phyloP scores from a whole-genome alignment of 2,329 filamentous ascomycete genomes.

The Epichloe elymi region DNA sequence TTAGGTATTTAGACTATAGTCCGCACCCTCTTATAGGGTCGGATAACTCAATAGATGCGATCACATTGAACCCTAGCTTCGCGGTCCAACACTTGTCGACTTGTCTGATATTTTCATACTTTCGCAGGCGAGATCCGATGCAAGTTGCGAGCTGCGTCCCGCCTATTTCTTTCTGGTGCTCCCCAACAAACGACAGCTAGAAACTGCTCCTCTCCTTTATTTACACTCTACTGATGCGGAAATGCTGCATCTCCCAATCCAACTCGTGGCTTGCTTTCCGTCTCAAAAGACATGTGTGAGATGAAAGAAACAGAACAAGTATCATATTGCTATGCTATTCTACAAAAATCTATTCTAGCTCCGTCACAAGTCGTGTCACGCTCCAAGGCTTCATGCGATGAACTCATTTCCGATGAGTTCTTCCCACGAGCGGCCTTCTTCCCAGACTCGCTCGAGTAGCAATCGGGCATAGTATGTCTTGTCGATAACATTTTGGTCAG shows the following conservation, averaged over 20 bases:
- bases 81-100: too few species aligned
- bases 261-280: background rate
- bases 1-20: too few species aligned
- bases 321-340: background rate
- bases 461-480: conserved; percentile 48
- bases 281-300: background rate
- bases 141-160: too few species aligned
- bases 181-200: too few species aligned
- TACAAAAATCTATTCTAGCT: background rate
- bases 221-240: background rate
- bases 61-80: too few species aligned
- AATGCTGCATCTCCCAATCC: background rate
- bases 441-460: conserved; percentile 58
- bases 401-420: conserved; percentile 51
- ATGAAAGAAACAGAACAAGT: background rate
- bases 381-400: conserved; percentile 37
- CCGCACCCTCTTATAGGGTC: too few species aligned
- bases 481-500: background rate
- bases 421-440: conserved; percentile 56
- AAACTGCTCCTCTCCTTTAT: too few species aligned
- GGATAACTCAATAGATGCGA: too few species aligned
- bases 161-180: too few species aligned
- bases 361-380: background rate
- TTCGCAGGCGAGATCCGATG: too few species aligned
- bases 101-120: too few species aligned